A percentile compares a stretch with the other conserved stretches of the same genome.
These are phyloP conservation scores for Candida qinlingensis DNA, from an alignment of 805 yeast genomes.

Conservation along the genomic window DNA sequence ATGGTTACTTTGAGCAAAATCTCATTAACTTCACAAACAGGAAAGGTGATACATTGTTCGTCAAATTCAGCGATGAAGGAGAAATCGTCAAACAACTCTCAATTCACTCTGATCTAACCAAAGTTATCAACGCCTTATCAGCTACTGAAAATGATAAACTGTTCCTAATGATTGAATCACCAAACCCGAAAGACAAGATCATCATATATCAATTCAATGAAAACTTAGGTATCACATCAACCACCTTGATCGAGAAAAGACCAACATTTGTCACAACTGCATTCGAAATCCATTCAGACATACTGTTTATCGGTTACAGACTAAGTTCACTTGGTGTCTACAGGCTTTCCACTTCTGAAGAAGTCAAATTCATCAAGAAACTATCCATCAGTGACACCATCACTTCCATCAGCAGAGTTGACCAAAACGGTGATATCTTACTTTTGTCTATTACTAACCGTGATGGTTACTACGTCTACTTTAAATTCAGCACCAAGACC, in stretches of 20 bases:
- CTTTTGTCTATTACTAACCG: conserved; percentile 46
- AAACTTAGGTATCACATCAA: conserved; percentile 24
- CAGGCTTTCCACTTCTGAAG: conserved; percentile 28
- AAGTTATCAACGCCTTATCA: conserved; percentile 47
- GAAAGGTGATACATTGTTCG: conserved; percentile 38
- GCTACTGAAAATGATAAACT: conserved; percentile 23
- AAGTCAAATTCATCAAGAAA: conserved; percentile 34
- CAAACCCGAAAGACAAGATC: conserved; percentile 57
- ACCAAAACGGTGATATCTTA: conserved; percentile 18
- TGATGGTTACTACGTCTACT: conserved; percentile 58
- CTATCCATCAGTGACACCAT: conserved; percentile 64
- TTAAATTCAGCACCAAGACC: conserved; percentile 24
- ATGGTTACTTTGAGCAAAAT: conserved; percentile 33
- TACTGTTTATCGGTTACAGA: conserved; percentile 65
- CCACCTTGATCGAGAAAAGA: conserved; percentile 32
- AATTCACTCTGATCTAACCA: conserved; percentile 30
- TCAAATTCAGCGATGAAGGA: conserved; percentile 37
- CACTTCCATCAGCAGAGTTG: conserved; percentile 44
- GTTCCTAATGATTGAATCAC: conserved; percentile 54
- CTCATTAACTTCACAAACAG: conserved; percentile 30
- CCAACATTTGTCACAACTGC: conserved; percentile 55
- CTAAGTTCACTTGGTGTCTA: conserved; percentile 61
- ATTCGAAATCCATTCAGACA: conserved; percentile 37
- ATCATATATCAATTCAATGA: conserved; percentile 34
- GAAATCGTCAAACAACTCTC: conserved; percentile 21